Conservation (phyloP, 2,329 filamentous ascomycete genomes). For the Epicoccum nigrum region DNA sequence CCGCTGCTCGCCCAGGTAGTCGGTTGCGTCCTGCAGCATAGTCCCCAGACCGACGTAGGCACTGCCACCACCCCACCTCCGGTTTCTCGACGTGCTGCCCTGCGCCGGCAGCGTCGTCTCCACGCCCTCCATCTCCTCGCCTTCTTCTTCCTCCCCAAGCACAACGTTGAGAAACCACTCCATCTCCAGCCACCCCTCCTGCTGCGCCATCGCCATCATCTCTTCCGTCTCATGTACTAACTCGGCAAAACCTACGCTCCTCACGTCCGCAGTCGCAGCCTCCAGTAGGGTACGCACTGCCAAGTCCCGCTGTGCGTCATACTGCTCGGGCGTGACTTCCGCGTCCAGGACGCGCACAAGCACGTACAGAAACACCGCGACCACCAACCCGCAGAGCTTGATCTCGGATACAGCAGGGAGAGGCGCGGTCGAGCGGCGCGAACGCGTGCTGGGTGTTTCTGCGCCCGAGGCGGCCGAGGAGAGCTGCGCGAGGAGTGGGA, state of each 20-base stretch:
- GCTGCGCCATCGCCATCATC: constrained; percentile 41
- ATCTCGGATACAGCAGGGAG: constrained; percentile 24
- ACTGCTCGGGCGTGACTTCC: constrained; percentile 39
- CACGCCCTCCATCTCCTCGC: constrained; percentile 37
- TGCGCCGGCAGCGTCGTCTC: constrained; percentile 27
- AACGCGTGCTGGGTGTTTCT: constrained; percentile 54
- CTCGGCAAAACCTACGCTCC: constrained; percentile 54
- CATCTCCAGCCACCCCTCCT: constrained; percentile 57
- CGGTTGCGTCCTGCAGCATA: constrained; percentile 78
- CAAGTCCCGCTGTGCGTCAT: constrained; percentile 42
- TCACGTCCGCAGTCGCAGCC: constrained; percentile 57
- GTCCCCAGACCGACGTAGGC: constrained; percentile 59
- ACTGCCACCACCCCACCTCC: constrained; percentile 54
- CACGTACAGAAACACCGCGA: constrained; percentile 67
- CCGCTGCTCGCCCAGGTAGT: constrained; percentile 71
- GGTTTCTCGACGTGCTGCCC: constrained; percentile 45
- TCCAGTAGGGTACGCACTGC: constrained; percentile 60
- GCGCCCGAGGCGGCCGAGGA: constrained; percentile 35
- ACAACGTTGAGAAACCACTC: constrained; percentile 62
- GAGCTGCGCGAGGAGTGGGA: constrained; percentile 46
- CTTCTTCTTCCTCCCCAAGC: constrained; percentile 33
- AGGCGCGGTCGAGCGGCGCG: constrained; percentile 45
- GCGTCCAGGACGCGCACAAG: constrained; percentile 52
- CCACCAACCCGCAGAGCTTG: constrained; percentile 57
- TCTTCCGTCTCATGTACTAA: constrained; percentile 45